Evolutionary conservation across 78 protist species (phyloP).

Genomic region (Dictyostelium discoideum): DNA sequence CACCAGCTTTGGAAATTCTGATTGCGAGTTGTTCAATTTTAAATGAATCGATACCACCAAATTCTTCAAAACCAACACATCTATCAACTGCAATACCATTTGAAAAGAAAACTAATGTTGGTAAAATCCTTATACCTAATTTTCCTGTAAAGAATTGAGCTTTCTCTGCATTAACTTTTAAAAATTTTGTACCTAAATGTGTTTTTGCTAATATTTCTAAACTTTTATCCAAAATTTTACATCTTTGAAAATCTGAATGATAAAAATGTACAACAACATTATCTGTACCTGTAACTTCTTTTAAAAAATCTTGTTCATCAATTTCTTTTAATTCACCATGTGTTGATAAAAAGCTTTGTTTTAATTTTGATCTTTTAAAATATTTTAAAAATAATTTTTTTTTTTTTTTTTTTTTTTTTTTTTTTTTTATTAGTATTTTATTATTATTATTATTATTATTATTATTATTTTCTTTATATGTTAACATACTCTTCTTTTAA

Average conservation of each 20-base stretch:
- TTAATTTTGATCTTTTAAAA: constrained; percentile 6
- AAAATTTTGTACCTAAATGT: constrained; percentile 48
- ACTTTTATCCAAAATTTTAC: constrained; percentile 85
- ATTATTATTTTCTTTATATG: background rate
- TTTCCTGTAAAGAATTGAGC: constrained; percentile 85
- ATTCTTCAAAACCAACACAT: constrained; percentile 87
- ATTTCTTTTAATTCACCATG: constrained; percentile 85
- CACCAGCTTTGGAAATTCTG: constrained; percentile 63
- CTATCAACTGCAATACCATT: constrained; percentile 87
- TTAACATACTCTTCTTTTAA: constrained; percentile 29
- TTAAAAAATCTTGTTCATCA: constrained; percentile 78
- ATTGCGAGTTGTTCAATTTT: constrained; percentile 49
- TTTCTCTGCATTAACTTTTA: constrained; percentile 80
- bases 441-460: background rate
- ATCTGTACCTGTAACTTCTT: constrained; percentile 64
- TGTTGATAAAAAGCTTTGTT: background rate
- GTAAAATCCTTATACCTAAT: constrained; percentile 80
- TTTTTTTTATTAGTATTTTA: background rate
- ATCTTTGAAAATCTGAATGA: constrained; percentile 83
- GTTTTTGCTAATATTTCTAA: constrained; percentile 53
- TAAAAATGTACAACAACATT: constrained; percentile 80
- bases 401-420: too few species aligned
- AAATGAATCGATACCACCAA: constrained; percentile 83
- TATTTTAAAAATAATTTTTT: too few species aligned
- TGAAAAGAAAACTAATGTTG: constrained; percentile 84